Percentiles rank a stretch among this genome's conserved stretches.
Conservation (phyloP, 2,329 filamentous ascomycete genomes). For the Ploettnerulaceae sp. region DNA sequence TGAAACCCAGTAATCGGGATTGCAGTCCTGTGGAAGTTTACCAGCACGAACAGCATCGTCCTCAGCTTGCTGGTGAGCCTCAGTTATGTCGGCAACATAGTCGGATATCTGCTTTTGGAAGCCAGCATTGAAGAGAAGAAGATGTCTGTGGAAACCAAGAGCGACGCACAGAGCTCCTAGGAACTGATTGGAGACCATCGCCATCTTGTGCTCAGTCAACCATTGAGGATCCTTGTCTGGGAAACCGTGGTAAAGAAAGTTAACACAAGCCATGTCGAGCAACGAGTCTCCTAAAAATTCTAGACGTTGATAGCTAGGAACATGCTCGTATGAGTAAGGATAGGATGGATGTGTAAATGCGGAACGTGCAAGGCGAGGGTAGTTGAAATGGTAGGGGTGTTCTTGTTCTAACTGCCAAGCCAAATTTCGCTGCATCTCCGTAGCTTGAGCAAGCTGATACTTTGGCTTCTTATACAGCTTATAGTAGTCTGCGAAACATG, state of each 20-base stretch:
- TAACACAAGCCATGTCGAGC: slow-evolving; percentile 79
- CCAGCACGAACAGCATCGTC: slow-evolving; percentile 34
- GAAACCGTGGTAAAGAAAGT: slow-evolving; percentile 72
- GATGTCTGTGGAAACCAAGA: slow-evolving; percentile 70
- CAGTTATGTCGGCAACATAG: slow-evolving; percentile 54
- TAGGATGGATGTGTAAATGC: slow-evolving; percentile 88
- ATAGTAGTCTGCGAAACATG: slow-evolving; percentile 68
- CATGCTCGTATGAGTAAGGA: slow-evolving; percentile 65
- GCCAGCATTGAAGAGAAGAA: slow-evolving; percentile 50
- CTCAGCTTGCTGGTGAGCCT: slow-evolving; percentile 42
- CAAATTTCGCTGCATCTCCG: slow-evolving; percentile 64
- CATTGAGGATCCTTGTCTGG: slow-evolving; percentile 85
- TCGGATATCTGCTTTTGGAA: slow-evolving; percentile 45
- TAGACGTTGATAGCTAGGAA: slow-evolving; percentile 84
- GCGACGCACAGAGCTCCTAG: slow-evolving; percentile 75
- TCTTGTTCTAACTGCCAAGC: slow-evolving; percentile 55
- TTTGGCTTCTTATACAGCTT: slow-evolving; percentile 60
- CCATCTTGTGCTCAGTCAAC: slow-evolving; percentile 98
- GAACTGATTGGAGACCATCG: slow-evolving; percentile 98
- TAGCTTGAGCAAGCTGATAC: slow-evolving; percentile 61
- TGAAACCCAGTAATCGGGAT: slow-evolving; percentile 65
- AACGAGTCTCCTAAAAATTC: slow-evolving; percentile 90
- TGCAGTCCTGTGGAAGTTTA: slow-evolving; percentile 37
- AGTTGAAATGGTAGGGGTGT: slow-evolving; percentile 63
- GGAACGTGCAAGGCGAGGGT: slow-evolving; percentile 71